phyloP scores from a whole-genome alignment of 2,329 filamentous ascomycete species.

The Gnomoniopsis smithogilvyi region DNA sequence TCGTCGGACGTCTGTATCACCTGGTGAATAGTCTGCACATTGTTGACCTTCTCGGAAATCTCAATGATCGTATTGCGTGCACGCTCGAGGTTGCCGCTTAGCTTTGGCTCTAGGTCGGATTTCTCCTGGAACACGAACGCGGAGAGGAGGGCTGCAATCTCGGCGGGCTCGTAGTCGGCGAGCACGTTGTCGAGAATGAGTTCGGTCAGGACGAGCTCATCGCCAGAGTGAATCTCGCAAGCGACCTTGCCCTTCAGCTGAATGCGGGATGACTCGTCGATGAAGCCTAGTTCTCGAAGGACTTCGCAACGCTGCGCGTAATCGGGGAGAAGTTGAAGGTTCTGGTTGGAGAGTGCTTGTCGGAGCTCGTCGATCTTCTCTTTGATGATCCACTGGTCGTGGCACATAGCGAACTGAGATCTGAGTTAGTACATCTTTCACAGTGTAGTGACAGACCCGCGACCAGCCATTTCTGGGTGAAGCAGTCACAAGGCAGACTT shows the following conservation, averaged over 20 bases:
- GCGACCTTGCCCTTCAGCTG: slow-evolving; percentile 98
- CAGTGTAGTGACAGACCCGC: background rate
- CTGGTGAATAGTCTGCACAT: slow-evolving; percentile 84
- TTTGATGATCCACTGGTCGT: slow-evolving; percentile 94
- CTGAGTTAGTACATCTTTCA: slow-evolving; percentile 30
- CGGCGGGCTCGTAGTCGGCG: slow-evolving; percentile 90
- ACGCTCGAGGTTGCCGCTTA: slow-evolving; percentile 77
- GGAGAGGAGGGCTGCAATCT: slow-evolving; percentile 91
- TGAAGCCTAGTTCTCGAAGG: slow-evolving; percentile 85
- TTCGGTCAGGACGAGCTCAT: slow-evolving; percentile 94
- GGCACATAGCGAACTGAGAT: slow-evolving; percentile 85
- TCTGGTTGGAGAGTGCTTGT: slow-evolving; percentile 90
- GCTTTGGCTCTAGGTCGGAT: slow-evolving; percentile 73
- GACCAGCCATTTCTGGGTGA: too few relatives aligned
- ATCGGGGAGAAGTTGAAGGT: slow-evolving; percentile 90
- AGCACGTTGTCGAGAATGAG: slow-evolving; percentile 95
- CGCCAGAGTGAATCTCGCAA: slow-evolving; percentile 95
- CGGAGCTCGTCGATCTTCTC: slow-evolving; percentile 88
- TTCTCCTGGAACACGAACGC: slow-evolving; percentile 98
- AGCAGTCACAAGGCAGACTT: slow-evolving; percentile 37
- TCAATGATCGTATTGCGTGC: slow-evolving; percentile 83
- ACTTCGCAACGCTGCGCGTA: slow-evolving; percentile 95
- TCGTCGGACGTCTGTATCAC: slow-evolving; percentile 89
- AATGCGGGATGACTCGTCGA: slow-evolving; percentile 82
- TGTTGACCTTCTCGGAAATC: slow-evolving; percentile 90